A percentile compares a stretch with the other conserved stretches of the same genome.
These are phyloP conservation scores for Aspergillus hancockii DNA, from an alignment of 495 filamentous ascomycete species.

Conservation along the genomic window DNA sequence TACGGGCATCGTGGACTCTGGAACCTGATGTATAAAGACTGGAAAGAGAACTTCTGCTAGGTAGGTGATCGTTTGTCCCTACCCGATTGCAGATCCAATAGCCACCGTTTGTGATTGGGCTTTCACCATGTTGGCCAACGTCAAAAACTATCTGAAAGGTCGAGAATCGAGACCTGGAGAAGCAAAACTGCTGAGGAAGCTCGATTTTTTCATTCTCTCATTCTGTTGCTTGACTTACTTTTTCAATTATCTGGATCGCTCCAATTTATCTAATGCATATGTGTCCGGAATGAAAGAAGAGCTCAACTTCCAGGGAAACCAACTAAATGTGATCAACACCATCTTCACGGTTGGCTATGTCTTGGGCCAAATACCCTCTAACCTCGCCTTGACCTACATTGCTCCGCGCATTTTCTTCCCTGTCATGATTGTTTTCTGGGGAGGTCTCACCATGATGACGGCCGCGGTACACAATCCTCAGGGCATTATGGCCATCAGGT, in stretches of 20 bases:
- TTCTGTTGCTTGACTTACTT: conserved; percentile 25
- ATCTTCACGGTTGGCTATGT: conserved; percentile 26
- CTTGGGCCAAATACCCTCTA: conserved; percentile 22
- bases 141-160: background rate
- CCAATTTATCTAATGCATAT: conserved; percentile 51
- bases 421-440: conserved; percentile 17
- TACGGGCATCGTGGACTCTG: background rate
- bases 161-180: conserved; percentile 12
- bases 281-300: conserved; percentile 66
- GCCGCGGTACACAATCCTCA: conserved; percentile 14
- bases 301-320: conserved; percentile 53
- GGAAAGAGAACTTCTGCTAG: background rate
- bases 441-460: conserved; percentile 13
- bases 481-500: conserved; percentile 39
- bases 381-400: conserved; percentile 17
- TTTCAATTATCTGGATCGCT: conserved; percentile 25
- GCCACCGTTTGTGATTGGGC: background rate
- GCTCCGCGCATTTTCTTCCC: conserved; percentile 18
- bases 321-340: conserved; percentile 29
- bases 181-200: conserved; percentile 19
- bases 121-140: background rate
- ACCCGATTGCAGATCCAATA: background rate
- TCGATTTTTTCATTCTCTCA: conserved; percentile 22
- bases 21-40: background rate
- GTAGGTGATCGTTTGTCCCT: background rate